Evolutionary conservation across 192 early-diverging fungal species (phyloP), one percentile per base, ranked within the genome.

Genomic region (Gaertneriomyces semiglobifer): DNA sequence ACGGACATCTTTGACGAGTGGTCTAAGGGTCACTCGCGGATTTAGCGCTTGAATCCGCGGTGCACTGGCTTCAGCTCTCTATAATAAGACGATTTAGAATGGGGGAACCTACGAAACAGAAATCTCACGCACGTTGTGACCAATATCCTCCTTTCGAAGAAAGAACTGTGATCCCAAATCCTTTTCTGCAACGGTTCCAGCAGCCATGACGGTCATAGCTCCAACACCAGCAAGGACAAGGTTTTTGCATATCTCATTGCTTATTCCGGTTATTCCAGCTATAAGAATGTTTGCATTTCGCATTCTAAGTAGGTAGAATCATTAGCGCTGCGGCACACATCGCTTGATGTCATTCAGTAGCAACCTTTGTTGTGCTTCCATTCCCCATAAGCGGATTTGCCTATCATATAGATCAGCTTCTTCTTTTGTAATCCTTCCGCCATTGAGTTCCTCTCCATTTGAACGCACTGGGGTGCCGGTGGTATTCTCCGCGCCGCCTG

Each of bases 311-410:
- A 43, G 47, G 11, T 46, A 12, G 20, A 46, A 33, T 33, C 25
- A 65, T 39, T 45, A 12, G 50, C 20, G 44, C 48, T 12, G 12
- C 16, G 52, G 10, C 20, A 48, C 9, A 42, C 39, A 19, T 44
- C 38, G 40, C 40, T 58, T 14, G n/a, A 50, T n/a, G 48, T n/a
- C 48, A 18, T n/a, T 2, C 48, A 50, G 14, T 50, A 4, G 19
- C 64, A 71, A 90, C 91, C 88, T 74, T 60, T 83, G 83, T 68
- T 98, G 96, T 33, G 94, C 91, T 62, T 96, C 92, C 53, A 97
- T 62, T 8, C 96, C 96, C 96, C 96, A 98, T 18, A 98, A 79
- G 56, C 96, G 84, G 70, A 98, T 98, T 81, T 98, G 96, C 25
- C 96, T 81, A 83, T 98, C 96, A 58, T 98, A 98, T 10, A 98